Percentiles rank a stretch among this genome's conserved stretches.
Conservation (phyloP, 2,329 filamentous ascomycete genomes). For the Aureobasidium sp. region DNA sequence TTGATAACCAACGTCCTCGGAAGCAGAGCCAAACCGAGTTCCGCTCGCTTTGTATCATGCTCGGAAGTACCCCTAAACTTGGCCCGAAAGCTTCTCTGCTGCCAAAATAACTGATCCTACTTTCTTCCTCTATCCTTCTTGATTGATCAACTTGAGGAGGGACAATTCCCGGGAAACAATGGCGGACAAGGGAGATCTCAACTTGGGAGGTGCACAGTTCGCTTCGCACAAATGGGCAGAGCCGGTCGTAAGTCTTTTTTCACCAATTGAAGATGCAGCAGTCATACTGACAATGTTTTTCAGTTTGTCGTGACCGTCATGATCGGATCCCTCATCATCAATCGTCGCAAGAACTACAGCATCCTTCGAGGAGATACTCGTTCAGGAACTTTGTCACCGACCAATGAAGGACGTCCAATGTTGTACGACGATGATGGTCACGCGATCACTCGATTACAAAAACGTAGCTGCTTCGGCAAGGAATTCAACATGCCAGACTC, state of each 20-base stretch:
- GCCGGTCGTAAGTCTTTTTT: slow-evolving; percentile 22
- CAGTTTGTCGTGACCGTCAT: slow-evolving; percentile 40
- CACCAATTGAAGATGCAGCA: neutral
- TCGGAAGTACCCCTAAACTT: slow-evolving; percentile 9
- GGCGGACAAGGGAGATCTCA: slow-evolving; percentile 3
- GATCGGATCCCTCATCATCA: slow-evolving; percentile 35
- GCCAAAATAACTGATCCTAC: neutral
- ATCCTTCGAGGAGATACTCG: slow-evolving; percentile 18
- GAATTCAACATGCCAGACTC: slow-evolving; percentile 51
- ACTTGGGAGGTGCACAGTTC: slow-evolving; percentile 23
- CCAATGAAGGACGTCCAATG: neutral
- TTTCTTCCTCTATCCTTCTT: neutral
- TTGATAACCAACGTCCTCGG: slow-evolving; percentile 1
- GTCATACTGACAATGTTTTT: neutral
- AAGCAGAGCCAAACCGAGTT: neutral
- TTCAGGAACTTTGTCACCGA: slow-evolving; percentile 2
- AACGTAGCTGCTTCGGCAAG: slow-evolving; percentile 41
- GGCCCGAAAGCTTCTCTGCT: slow-evolving; percentile 3
- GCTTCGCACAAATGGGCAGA: slow-evolving; percentile 24
- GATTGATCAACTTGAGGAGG: neutral
- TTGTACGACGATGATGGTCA: slow-evolving; percentile 2
- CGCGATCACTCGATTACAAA: slow-evolving; percentile 29
- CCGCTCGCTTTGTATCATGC: too few species aligned
- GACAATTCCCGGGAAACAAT: neutral
- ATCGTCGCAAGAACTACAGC: slow-evolving; percentile 34